Percentiles rank a stretch among this genome's conserved stretches.
Evolutionary conservation across 2,329 filamentous ascomycete genomes (phyloP).

Genomic region (Calonectria leucothoes): DNA sequence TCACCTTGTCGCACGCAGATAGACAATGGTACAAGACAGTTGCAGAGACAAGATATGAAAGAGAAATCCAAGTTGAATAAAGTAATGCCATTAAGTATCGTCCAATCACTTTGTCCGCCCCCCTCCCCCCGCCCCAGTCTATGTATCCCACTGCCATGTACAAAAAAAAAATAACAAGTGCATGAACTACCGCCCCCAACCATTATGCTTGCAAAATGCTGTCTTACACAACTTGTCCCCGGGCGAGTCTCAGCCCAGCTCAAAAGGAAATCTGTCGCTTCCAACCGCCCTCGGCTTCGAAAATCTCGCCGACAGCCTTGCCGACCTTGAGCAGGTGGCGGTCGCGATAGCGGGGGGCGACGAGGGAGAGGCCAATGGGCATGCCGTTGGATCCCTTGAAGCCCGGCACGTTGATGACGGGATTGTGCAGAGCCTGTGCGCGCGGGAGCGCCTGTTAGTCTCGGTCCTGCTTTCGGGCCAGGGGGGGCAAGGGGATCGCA

Average conservation of each 20-base stretch:
- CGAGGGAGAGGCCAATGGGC: slow-evolving; percentile 69
- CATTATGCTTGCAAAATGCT: neutral
- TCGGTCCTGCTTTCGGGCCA: neutral
- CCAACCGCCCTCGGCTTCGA: slow-evolving; percentile 46
- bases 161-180: too few relatives aligned
- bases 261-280: slow-evolving; percentile 28
- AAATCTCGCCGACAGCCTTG: slow-evolving; percentile 51
- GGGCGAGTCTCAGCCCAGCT: too few relatives aligned
- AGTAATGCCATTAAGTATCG: neutral
- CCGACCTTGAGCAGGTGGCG: slow-evolving; percentile 55
- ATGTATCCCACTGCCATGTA: slow-evolving; percentile 10
- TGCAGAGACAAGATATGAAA: neutral
- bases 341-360: slow-evolving; percentile 60
- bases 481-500: neutral
- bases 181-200: slow-evolving; percentile 1
- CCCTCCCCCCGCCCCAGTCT: neutral
- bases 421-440: slow-evolving; percentile 63
- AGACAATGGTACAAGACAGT: too few relatives aligned
- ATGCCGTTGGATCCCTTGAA: slow-evolving; percentile 65
- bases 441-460: slow-evolving; percentile 9
- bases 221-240: neutral
- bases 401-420: slow-evolving; percentile 73
- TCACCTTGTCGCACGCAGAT: neutral
- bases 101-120: neutral
- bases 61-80: neutral